These are phyloP conservation scores for Schizophyllum commune DNA, from an alignment of 1,284 basidiomycete species.

Conservation along the genomic window DNA sequence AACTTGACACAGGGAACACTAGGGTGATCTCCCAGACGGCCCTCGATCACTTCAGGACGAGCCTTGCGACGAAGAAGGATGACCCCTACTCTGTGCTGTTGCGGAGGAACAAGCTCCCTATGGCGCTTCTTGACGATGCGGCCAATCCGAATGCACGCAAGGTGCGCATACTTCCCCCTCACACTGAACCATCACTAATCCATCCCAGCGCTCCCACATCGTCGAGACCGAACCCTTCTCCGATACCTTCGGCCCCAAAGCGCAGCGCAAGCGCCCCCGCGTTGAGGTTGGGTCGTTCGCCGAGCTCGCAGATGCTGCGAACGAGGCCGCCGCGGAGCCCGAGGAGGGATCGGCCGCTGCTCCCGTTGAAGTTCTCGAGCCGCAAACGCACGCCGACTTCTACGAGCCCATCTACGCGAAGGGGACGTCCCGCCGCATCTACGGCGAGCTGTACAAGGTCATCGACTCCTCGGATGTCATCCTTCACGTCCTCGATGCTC, in stretches of 20 bases:
- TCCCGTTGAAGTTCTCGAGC: slow-evolving; percentile 35
- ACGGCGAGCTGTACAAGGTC: slow-evolving; percentile 98
- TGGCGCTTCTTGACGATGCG: slow-evolving; percentile 87
- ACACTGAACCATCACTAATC: neutral
- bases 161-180: slow-evolving; percentile 32
- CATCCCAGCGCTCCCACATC: slow-evolving; percentile 71
- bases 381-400: slow-evolving; percentile 62
- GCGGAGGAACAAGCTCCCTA: slow-evolving; percentile 88
- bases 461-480: slow-evolving; percentile 98
- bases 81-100: slow-evolving; percentile 93
- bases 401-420: slow-evolving; percentile 88
- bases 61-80: slow-evolving; percentile 73
- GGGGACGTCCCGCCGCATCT: slow-evolving; percentile 91
- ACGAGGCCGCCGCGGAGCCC: slow-evolving; percentile 45
- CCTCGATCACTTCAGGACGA: slow-evolving; percentile 89
- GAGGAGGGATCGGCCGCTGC: slow-evolving; percentile 37
- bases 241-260: slow-evolving; percentile 91
- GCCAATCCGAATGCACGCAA: slow-evolving; percentile 72
- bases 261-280: slow-evolving; percentile 83
- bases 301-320: slow-evolving; percentile 54
- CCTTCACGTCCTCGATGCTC: slow-evolving; percentile 92
- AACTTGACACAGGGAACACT: slow-evolving; percentile 70
- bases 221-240: slow-evolving; percentile 90
- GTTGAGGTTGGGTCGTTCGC: slow-evolving; percentile 83
- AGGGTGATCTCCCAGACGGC: slow-evolving; percentile 96